phyloP scores from a whole-genome alignment of 371 early-diverging fungal species.

The Mortierella sp. region DNA sequence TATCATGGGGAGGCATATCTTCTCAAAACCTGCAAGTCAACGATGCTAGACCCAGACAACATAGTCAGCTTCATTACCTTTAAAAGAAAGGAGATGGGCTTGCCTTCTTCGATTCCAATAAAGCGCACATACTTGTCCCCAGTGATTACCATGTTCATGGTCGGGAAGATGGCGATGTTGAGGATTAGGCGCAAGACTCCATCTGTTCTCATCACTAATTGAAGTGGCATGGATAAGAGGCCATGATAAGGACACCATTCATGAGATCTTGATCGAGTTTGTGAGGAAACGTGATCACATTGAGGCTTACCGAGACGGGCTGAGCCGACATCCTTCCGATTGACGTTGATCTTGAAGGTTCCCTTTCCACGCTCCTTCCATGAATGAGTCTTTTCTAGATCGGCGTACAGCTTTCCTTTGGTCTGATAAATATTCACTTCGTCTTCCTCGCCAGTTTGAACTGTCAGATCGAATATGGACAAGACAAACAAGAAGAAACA shows the following conservation, averaged over 20 bases:
- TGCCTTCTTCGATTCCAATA: constrained; percentile 39
- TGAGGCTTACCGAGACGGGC: constrained; percentile 45
- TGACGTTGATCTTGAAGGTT: constrained; percentile 46
- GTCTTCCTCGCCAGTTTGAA: constrained; percentile 50
- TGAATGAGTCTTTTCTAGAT: constrained; percentile 36
- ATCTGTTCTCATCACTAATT: constrained; percentile 53
- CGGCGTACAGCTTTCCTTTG: constrained; percentile 44
- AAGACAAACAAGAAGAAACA: too few species aligned
- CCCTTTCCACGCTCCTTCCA: constrained; percentile 53
- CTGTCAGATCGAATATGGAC: constrained; percentile 8
- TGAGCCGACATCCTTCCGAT: constrained; percentile 22
- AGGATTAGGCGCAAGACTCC: constrained; percentile 45
- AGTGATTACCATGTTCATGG: constrained; percentile 40
- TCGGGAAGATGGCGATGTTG: constrained; percentile 36
- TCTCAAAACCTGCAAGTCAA: too few species aligned
- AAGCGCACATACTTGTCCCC: constrained; percentile 50
- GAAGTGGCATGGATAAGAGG: too few species aligned
- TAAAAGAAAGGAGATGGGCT: constrained; percentile 38
- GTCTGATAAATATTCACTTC: constrained; percentile 39
- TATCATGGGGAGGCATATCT: too few species aligned
- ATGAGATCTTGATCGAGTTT: too few species aligned
- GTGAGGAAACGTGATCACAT: too few species aligned
- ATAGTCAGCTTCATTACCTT: constrained; percentile 29
- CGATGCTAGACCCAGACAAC: background rate
- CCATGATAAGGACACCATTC: background rate